Percentiles rank a stretch among this genome's conserved stretches.
phyloP scores from a whole-genome alignment of 208 protist species.

The Trypanosoma lewisi region DNA sequence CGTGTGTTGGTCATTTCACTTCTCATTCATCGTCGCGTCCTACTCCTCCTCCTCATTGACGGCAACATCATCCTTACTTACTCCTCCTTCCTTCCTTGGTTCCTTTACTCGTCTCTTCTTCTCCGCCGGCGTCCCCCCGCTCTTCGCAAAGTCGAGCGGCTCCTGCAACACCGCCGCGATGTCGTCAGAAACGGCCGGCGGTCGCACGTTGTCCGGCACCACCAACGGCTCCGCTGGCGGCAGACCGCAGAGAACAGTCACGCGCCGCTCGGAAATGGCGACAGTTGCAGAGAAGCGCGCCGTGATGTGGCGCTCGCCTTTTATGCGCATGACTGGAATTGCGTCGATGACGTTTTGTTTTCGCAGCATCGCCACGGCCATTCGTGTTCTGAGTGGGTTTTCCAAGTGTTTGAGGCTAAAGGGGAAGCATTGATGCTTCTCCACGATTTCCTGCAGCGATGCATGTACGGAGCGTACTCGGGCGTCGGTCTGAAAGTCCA shows the following conservation, averaged over 20 bases:
- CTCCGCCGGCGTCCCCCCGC: conserved; percentile 12
- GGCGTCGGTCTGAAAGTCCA: conserved; percentile 53
- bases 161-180: conserved; percentile 38
- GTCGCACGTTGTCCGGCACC: conserved; percentile 29
- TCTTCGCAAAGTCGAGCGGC: conserved; percentile 46
- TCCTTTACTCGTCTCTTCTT: conserved; percentile 22
- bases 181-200: conserved; percentile 31
- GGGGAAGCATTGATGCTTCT: conserved; percentile 75
- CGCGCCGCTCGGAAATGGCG: conserved; percentile 58
- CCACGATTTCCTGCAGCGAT: conserved; percentile 61
- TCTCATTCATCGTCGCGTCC: conserved; percentile 9
- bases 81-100: conserved; percentile 29
- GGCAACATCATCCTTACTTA: background rate
- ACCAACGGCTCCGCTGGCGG: conserved; percentile 42
- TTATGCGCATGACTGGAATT: conserved; percentile 53
- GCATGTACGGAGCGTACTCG: conserved; percentile 57
- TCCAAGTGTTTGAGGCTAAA: conserved; percentile 70
- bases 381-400: conserved; percentile 58
- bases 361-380: conserved; percentile 66
- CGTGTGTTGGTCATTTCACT: background rate
- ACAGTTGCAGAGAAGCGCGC: conserved; percentile 82
- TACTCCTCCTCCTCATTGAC: background rate
- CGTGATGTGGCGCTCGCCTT: conserved; percentile 55
- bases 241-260: conserved; percentile 76
- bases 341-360: conserved; percentile 65